These are phyloP conservation scores for Coelastrella sp. DNA, from an alignment of 139 green algal species.

Conservation along the genomic window DNA sequence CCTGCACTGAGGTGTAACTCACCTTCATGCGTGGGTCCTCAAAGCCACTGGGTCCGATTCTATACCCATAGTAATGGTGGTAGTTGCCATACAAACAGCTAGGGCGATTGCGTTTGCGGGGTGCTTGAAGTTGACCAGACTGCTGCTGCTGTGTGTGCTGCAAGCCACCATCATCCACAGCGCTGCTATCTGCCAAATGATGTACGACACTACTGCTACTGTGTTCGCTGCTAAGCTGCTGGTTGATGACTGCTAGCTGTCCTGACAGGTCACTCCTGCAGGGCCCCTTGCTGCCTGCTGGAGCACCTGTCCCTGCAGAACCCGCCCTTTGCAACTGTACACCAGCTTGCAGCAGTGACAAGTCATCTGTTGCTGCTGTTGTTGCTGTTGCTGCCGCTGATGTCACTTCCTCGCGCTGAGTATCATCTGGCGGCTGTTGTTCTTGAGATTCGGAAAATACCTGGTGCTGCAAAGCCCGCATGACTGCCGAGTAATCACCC, in stretches of 20 bases:
- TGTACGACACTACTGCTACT: constrained; percentile 10
- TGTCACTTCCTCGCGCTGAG: not conserved
- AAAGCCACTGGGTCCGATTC: constrained; percentile 48
- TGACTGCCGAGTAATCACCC: constrained; percentile 5
- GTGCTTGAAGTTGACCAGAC: constrained; percentile 3
- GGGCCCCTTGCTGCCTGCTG: constrained; percentile 12
- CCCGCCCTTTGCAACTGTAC: no score
- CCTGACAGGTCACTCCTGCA: constrained; percentile 54
- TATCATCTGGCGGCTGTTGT: not conserved
- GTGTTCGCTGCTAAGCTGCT: constrained; percentile 42
- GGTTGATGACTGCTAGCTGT: constrained; percentile 48
- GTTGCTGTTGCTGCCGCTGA: constrained; percentile 11
- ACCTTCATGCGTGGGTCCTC: constrained; percentile 55
- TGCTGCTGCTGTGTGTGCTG: constrained; percentile 2
- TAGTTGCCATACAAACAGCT: constrained; percentile 86
- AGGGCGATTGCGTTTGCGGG: constrained; percentile 21
- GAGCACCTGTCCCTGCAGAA: no score
- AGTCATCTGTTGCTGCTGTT: not conserved
- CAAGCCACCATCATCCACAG: not conserved
- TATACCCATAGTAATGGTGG: constrained; percentile 89
- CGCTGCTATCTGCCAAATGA: constrained; percentile 12
- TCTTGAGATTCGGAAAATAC: not conserved
- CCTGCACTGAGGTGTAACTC: not conserved
- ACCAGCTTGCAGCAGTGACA: no score
- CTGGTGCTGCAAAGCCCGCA: constrained; percentile 11